phyloP scores from a whole-genome alignment of 2,329 filamentous ascomycete genomes.

The Graphilbum sp. region DNA sequence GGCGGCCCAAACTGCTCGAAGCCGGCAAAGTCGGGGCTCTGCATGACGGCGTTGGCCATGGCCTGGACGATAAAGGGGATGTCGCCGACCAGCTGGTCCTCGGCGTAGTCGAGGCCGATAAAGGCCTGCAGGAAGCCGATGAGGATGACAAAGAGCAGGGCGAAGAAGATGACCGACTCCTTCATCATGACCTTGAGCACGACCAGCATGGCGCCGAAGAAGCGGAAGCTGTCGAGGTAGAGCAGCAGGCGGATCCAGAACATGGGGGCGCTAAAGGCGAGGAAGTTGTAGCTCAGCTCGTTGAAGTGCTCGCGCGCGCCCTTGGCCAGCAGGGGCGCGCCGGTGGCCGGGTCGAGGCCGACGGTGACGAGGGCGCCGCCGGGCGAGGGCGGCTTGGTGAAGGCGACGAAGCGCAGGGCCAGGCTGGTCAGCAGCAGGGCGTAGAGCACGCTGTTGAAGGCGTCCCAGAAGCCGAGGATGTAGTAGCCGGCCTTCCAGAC shows the following conservation, averaged over 20 bases:
- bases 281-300: conserved; percentile 76
- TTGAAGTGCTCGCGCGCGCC: conserved; percentile 49
- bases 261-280: conserved; percentile 87
- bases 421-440: conserved; percentile 63
- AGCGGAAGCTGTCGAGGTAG: conserved; percentile 83
- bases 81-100: conserved; percentile 53
- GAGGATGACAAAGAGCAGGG: conserved; percentile 68
- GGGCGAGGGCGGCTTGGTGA: conserved; percentile 32
- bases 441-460: conserved; percentile 80
- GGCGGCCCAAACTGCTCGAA: conserved; percentile 87
- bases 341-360: conserved; percentile 25
- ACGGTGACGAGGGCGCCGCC: conserved; percentile 45
- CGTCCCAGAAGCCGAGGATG: conserved; percentile 94
- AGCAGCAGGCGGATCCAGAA: conserved; percentile 90
- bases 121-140: conserved; percentile 87
- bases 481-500: conserved; percentile 86
- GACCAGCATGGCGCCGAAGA: conserved; percentile 97
- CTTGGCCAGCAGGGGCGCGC: conserved; percentile 15
- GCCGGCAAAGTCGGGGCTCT: conserved; percentile 72
- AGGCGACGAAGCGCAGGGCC: conserved; percentile 59
- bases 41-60: conserved; percentile 84
- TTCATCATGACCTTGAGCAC: conserved; percentile 93
- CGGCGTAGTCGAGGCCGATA: conserved; percentile 72
- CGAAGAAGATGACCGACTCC: conserved; percentile 91
- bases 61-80: conserved; percentile 59